Conservation (phyloP, 768 basidiomycete species). For the Hygrocybe punicea region DNA sequence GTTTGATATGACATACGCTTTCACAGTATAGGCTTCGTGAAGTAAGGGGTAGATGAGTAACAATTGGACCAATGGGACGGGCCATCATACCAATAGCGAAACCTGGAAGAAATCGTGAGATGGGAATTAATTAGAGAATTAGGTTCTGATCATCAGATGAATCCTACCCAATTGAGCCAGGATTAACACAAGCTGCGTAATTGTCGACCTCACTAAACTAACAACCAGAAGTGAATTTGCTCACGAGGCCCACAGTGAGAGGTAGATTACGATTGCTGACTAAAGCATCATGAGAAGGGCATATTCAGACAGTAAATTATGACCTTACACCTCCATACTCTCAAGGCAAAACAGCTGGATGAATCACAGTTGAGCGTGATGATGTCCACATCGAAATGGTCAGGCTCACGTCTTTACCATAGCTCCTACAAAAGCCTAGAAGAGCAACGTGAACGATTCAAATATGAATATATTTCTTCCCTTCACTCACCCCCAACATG, state of each 20-base stretch:
- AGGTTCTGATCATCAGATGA: neutral
- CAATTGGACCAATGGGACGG: neutral
- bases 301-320: slow-evolving; percentile 1
- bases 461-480: neutral
- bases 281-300: slow-evolving; percentile 20
- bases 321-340: slow-evolving; percentile 58
- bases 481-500: slow-evolving; percentile 32
- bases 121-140: neutral
- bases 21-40: slow-evolving; percentile 41
- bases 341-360: slow-evolving; percentile 51
- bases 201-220: neutral
- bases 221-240: slow-evolving; percentile 13
- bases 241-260: slow-evolving; percentile 47
- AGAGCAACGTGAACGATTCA: slow-evolving; percentile 1
- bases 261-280: slow-evolving; percentile 53
- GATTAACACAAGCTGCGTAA: slow-evolving; percentile 38
- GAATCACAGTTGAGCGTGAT: neutral
- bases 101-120: slow-evolving; percentile 17
- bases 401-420: slow-evolving; percentile 53
- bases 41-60: neutral
- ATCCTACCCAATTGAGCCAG: slow-evolving; percentile 44
- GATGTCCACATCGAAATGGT: neutral
- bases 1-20: slow-evolving; percentile 33
- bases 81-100: slow-evolving; percentile 37
- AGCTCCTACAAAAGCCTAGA: slow-evolving; percentile 44